Base-by-base conservation (phyloP, 2,329 filamentous ascomycete genomes). In the Neocucurbitaria cava region DNA sequence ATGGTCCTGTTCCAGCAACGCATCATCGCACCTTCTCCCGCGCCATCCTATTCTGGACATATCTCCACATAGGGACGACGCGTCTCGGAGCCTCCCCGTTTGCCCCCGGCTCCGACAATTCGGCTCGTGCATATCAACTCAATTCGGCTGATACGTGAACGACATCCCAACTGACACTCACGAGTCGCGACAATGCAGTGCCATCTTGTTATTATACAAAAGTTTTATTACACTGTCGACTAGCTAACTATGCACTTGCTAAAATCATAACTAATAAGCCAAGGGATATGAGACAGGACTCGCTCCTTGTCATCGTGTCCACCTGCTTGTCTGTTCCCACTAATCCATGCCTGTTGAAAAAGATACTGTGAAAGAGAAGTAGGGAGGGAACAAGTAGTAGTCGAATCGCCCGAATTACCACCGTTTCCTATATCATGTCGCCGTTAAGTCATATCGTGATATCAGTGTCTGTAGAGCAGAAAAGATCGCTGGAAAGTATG, bases 11-110 rank as follows among this genome's bases (percentile, higher is more conserved):
- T 40, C 46, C 30, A 36, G 33, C 24, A 17, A 13, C 10, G 20
- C 23, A 48, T 17, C 21, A 39, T 18, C 30, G 38, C 38, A 23
- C 38, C 20, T 39, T 18, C 35, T 36, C 41, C 49, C 45, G 42
- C 46, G 56, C 56, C 55, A 57, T 38, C 39, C 31, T 21, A 41
- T 58, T 61, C 56, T 47, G 47, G 57, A 62, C 52, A 54, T 44
- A 35, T 47, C 38, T 51, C 58, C 43, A 46, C 38, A 51, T 39
- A 15, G 54, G 23, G 15, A 30, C 17, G 21, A 13, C n/a, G 23
- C n/a, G n/a, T 30, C 24, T 28, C 40, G 23, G 40, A 42, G 21
- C 13, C 8, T 4, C 40, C 23, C 40, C 40, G 40, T 42, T 42
- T 23, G 23, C 17, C 21, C 40, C 40, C 40, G 40, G 40, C 40